Evolutionary conservation across 139 green algal species (phyloP).

Genomic region (Yamagishiella unicocca): DNA sequence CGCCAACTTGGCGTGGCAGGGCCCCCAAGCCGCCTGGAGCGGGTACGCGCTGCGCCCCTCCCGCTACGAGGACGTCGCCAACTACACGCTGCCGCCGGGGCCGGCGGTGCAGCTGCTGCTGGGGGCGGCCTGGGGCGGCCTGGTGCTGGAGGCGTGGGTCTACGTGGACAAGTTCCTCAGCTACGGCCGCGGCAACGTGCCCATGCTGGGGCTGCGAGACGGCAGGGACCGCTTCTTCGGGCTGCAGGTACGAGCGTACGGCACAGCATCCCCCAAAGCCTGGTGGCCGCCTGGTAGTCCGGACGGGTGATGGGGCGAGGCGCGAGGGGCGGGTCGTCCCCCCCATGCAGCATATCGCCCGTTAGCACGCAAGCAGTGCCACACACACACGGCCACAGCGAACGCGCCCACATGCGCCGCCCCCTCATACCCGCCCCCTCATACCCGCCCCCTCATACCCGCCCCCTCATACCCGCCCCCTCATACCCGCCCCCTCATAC

Average conservation of each 20-base stretch:
- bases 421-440: too few species aligned
- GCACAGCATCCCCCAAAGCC: too few species aligned
- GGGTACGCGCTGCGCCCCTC: background rate
- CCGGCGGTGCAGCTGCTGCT: slow-evolving; percentile 5
- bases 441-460: background rate
- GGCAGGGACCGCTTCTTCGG: slow-evolving; percentile 9
- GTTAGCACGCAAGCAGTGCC: too few species aligned
- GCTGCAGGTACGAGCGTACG: too few species aligned
- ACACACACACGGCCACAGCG: too few species aligned
- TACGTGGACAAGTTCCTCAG: slow-evolving; percentile 23
- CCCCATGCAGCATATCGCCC: too few species aligned
- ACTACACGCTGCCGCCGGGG: background rate
- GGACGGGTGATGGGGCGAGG: too few species aligned
- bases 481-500: background rate
- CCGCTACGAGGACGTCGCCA: background rate
- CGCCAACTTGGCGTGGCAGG: slow-evolving; percentile 41
- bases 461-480: background rate
- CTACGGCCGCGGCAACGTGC: slow-evolving; percentile 1
- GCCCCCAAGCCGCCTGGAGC: background rate
- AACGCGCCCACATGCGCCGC: too few species aligned
- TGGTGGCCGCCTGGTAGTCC: too few species aligned
- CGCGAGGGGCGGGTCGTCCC: too few species aligned
- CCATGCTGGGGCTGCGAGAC: background rate
- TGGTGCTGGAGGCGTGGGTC: slow-evolving; percentile 35
- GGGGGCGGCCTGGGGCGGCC: slow-evolving; percentile 1